Evolutionary conservation across 129 eudicot species (phyloP).

Genomic region (Ambrosia trifida): DNA sequence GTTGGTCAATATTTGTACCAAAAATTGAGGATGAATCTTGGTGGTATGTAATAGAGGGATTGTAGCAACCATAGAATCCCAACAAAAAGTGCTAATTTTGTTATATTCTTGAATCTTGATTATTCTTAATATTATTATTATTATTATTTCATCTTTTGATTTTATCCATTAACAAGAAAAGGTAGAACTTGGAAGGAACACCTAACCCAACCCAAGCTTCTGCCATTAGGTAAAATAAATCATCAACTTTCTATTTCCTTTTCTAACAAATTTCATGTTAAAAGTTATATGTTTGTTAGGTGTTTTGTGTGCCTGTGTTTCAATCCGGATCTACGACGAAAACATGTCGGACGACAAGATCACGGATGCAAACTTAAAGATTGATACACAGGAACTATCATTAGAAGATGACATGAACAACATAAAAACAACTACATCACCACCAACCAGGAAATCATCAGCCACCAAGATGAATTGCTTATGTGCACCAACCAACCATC

Average conservation of each 20-base stretch:
- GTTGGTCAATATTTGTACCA: slow-evolving; percentile 3
- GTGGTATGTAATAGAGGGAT: slow-evolving; percentile 33
- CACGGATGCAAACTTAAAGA: slow-evolving; percentile 12
- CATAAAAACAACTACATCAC: slow-evolving; percentile 29
- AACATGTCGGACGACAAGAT: slow-evolving; percentile 10
- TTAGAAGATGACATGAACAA: slow-evolving; percentile 30
- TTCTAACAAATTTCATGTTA: slow-evolving; percentile 5
- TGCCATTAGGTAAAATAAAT: slow-evolving; percentile 22
- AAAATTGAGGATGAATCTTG: slow-evolving; percentile 13
- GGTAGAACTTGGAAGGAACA: slow-evolving; percentile 7
- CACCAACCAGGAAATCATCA: slow-evolving; percentile 39
- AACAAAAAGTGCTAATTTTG: slow-evolving; percentile 15
- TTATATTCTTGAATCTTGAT: slow-evolving; percentile 12
- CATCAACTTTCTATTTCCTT: not conserved
- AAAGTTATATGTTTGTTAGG: not conserved
- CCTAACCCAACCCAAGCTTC: slow-evolving; percentile 21
- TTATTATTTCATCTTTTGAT: slow-evolving; percentile 1
- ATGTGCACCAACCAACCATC: slow-evolving; percentile 83
- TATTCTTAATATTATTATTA: too few species aligned
- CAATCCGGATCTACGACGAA: not conserved
- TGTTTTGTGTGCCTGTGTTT: slow-evolving; percentile 1
- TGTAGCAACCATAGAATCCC: slow-evolving; percentile 26
- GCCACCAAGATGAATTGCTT: slow-evolving; percentile 46
- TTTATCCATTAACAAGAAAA: slow-evolving; percentile 21
- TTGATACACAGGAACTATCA: slow-evolving; percentile 9